Base-by-base conservation (phyloP, 495 filamentous ascomycete species). In the Aspergillus indologenus region DNA sequence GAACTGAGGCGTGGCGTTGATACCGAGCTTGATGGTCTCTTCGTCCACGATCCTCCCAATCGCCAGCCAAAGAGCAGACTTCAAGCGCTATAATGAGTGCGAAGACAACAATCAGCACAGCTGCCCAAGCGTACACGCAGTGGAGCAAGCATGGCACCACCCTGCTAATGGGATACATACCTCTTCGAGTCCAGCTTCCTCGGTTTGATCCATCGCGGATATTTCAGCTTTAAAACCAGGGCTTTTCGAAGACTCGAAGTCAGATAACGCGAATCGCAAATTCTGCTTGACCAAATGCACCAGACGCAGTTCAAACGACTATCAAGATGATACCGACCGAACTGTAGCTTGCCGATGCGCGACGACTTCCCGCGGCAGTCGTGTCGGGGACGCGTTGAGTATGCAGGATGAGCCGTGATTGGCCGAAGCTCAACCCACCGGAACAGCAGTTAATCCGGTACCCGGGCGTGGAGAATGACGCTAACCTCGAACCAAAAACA, bases 1-100 rank as follows among this genome's bases (percentile, higher is more conserved):
- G 73, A 97, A 98, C 68, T 97, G 92, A 7, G 92, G 92, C 1
- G 92, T 97, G 2, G 92, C 91, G 72, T 93, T 96, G 58, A 88
- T 81, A 66, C 89, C 87, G 14, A 89, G 78, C 22, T 79, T 79
- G 40, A 94, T 74, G 26, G 86, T 88, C 68, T 96, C 90, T 61
- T 92, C 85, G 70, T 97, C 93, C 47, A 96, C 89, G 49, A 91
- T 90, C 68, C 91, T 89, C 67, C 92, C 92, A 59, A 96, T 85
- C 20, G 85, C 82, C 69, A 88, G 89, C 92, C 92, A 98, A n/a
- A 98, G 83, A 31, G 91, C 90, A 52, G 90, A 86, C 82, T 98
- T 98, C 57, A 97, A 81, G 61, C 87, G 87, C 91, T 96, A 58
- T 19, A 45, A 9, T 8, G 6, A 12, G 7, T 14, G 19, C 21